Evolutionary conservation across 2,329 filamentous ascomycete species (phyloP).

Genomic region (Biscogniauxia sp.): DNA sequence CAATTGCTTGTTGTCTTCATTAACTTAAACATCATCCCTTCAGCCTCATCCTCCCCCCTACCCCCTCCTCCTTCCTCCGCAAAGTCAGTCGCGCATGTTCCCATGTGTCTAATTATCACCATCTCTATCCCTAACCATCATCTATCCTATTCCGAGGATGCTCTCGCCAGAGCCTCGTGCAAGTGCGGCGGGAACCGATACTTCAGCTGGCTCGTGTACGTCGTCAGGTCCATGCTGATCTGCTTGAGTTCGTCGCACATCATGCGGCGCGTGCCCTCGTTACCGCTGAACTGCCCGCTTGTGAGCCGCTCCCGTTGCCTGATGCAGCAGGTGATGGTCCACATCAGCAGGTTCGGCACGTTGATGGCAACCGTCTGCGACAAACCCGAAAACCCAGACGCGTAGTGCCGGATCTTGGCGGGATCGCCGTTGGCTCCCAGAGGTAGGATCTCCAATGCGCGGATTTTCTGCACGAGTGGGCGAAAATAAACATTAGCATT

Average conservation of each 20-base stretch:
- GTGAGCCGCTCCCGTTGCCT: conserved; percentile 71
- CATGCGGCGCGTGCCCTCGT: conserved; percentile 60
- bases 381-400: conserved; percentile 76
- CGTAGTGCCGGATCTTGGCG: conserved; percentile 72
- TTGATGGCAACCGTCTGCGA: conserved; percentile 82
- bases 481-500: conserved; percentile 12
- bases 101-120: neutral
- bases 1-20: too few relatives aligned
- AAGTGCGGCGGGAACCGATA: conserved; percentile 86
- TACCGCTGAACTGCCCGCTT: conserved; percentile 70
- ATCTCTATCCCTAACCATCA: neutral
- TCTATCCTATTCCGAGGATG: conserved; percentile 58
- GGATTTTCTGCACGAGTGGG: conserved; percentile 59
- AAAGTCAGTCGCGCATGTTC: too few relatives aligned
- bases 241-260: conserved; percentile 71
- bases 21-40: too few relatives aligned
- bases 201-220: conserved; percentile 88
- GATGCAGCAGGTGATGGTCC: conserved; percentile 86
- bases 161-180: conserved; percentile 83
- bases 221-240: conserved; percentile 85
- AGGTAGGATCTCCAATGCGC: conserved; percentile 74
- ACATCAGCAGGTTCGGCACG: conserved; percentile 87
- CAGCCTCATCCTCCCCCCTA: too few relatives aligned
- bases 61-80: too few relatives aligned
- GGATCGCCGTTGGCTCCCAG: conserved; percentile 73